Percentiles rank a stretch among this genome's conserved stretches.
These are phyloP conservation scores for Arabis alpina DNA, from an alignment of 345 rosid genomes.

Conservation along the genomic window DNA sequence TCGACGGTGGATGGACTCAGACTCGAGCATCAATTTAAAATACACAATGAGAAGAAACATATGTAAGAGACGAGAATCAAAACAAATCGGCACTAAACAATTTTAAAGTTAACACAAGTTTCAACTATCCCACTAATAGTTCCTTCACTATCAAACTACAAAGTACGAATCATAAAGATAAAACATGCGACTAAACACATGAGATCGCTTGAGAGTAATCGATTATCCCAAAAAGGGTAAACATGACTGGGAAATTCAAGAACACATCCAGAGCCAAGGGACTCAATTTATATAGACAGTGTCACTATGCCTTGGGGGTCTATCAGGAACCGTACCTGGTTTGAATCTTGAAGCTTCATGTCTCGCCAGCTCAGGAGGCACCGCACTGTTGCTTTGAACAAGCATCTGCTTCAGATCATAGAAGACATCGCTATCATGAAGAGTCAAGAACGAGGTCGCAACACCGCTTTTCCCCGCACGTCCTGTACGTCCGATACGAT, in stretches of 20 bases:
- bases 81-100: not conserved
- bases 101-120: slow-evolving; percentile 14
- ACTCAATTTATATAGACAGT: slow-evolving; percentile 78
- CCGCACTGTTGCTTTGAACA: slow-evolving; percentile 83
- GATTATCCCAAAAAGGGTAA: slow-evolving; percentile 20
- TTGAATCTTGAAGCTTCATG: slow-evolving; percentile 95
- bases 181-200: slow-evolving; percentile 31
- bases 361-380: slow-evolving; percentile 92
- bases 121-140: slow-evolving; percentile 17
- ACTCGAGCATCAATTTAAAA: slow-evolving; percentile 12
- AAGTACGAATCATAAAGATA: slow-evolving; percentile 18
- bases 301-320: slow-evolving; percentile 92
- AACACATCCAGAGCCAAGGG: slow-evolving; percentile 25
- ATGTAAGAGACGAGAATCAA: not conserved
- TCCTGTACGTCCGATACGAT: slow-evolving; percentile 94
- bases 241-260: slow-evolving; percentile 5
- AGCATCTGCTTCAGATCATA: slow-evolving; percentile 99
- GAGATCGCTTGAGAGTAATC: slow-evolving; percentile 13
- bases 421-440: slow-evolving; percentile 78
- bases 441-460: slow-evolving; percentile 90
- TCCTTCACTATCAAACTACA: slow-evolving; percentile 29
- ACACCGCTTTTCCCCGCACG: slow-evolving; percentile 97
- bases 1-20: not conserved
- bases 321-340: slow-evolving; percentile 88
- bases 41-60: not conserved